Percentiles rank a stretch among this genome's conserved stretches.
Conservation (phyloP, 495 filamentous ascomycete genomes). For the Podospora bellae-mahoneyi region DNA sequence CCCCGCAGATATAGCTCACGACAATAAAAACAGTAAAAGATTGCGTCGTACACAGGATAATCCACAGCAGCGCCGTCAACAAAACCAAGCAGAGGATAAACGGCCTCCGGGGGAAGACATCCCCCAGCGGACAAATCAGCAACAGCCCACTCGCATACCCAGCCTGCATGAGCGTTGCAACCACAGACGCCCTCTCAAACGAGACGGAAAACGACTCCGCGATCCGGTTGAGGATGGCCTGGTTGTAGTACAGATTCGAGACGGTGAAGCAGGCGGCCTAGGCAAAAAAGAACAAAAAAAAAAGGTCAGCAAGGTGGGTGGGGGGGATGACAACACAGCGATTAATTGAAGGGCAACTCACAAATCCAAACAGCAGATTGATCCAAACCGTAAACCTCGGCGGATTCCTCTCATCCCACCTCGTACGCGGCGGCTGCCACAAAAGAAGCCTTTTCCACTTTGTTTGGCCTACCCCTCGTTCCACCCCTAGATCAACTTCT, state of each 20-base stretch:
- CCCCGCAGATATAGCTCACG: constrained; percentile 64
- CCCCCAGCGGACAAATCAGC: constrained; percentile 74
- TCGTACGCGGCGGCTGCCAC: constrained; percentile 32
- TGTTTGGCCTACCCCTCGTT: neutral
- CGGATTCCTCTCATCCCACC: constrained; percentile 33
- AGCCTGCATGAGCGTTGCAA: constrained; percentile 77
- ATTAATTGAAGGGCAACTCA: constrained; percentile 9
- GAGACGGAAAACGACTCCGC: constrained; percentile 59
- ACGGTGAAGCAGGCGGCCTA: constrained; percentile 47
- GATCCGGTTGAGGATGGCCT: constrained; percentile 64
- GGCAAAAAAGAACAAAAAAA: too few species aligned
- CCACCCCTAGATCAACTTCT: neutral
- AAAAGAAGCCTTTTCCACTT: constrained; percentile 15
- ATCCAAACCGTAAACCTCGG: constrained; percentile 36
- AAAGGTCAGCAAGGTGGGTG: neutral
- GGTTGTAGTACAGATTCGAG: constrained; percentile 67
- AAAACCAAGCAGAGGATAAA: constrained; percentile 66
- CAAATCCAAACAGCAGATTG: constrained; percentile 35
- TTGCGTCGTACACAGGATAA: constrained; percentile 67
- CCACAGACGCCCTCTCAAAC: constrained; percentile 53
- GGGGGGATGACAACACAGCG: neutral
- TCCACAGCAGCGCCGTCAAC: constrained; percentile 64
- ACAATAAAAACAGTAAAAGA: constrained; percentile 62
- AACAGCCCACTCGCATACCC: constrained; percentile 75
- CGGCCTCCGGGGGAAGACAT: constrained; percentile 64